phyloP scores from a whole-genome alignment of 148 eudicot species.

The Camellia sinensis region DNA sequence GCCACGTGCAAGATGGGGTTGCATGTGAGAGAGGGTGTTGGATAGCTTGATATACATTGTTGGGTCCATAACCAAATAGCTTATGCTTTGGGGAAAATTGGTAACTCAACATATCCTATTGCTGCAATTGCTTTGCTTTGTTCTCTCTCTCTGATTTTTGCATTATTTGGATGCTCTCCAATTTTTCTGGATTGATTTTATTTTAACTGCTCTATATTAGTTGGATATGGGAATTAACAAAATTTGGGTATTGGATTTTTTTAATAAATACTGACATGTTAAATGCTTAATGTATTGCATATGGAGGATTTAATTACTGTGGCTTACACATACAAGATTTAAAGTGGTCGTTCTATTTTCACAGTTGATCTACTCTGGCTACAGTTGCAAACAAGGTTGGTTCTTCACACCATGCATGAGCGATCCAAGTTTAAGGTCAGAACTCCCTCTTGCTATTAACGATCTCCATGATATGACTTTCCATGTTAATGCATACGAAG shows the following conservation, averaged over 20 bases:
- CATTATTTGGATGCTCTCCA: not conserved
- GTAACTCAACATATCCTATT: not conserved
- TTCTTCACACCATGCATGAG: slow-evolving; percentile 80
- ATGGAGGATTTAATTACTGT: not conserved
- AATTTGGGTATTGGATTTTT: not conserved
- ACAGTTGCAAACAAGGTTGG: slow-evolving; percentile 92
- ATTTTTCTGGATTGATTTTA: not conserved
- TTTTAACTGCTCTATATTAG: not conserved
- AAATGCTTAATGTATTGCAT: not conserved
- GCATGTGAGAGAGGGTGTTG: no score
- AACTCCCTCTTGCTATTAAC: not conserved
- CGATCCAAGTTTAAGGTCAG: slow-evolving; percentile 81
- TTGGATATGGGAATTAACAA: not conserved
- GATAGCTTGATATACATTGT: no score
- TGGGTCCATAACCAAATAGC: no score
- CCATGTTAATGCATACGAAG: not conserved
- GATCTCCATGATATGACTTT: not conserved
- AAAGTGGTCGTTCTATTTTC: slow-evolving; percentile 7
- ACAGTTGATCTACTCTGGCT: slow-evolving; percentile 87
- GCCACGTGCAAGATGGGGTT: no score
- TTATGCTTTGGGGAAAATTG: no score
- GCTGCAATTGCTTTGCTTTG: not conserved
- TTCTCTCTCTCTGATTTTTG: not conserved
- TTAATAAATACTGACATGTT: not conserved
- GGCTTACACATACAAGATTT: not conserved